Percentiles rank a stretch among this genome's conserved stretches.
Conservation (phyloP, 2,329 filamentous ascomycete genomes). For the Colletotrichum agaves region DNA sequence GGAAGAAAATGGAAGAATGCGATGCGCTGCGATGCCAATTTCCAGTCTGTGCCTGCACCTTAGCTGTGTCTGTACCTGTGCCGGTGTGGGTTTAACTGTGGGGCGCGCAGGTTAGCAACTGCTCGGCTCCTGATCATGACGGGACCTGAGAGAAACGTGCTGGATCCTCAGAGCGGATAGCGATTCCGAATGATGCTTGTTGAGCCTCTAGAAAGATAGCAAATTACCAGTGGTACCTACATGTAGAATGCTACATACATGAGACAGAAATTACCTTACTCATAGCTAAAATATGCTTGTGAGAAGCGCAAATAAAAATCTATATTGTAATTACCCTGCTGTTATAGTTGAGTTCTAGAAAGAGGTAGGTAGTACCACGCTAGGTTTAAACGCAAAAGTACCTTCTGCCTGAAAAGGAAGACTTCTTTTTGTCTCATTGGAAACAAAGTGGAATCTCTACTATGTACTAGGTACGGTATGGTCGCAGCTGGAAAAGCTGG, state of each 20-base stretch:
- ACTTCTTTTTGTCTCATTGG: background rate
- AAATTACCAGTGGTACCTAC: too few relatives aligned
- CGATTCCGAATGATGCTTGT: background rate
- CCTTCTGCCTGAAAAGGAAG: background rate
- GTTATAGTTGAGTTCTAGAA: too few relatives aligned
- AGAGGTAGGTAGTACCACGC: background rate
- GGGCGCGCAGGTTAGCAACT: too few relatives aligned
- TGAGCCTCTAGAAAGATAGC: background rate
- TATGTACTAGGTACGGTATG: too few relatives aligned
- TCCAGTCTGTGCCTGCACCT: background rate
- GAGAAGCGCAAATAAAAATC: too few relatives aligned
- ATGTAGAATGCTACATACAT: too few relatives aligned
- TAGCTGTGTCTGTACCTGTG: background rate
- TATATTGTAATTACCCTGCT: too few relatives aligned
- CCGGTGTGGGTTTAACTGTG: background rate
- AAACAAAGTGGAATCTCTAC: background rate
- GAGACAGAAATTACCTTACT: too few relatives aligned
- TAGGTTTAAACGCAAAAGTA: background rate
- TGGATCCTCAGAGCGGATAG: background rate
- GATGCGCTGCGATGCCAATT: conserved; percentile 16
- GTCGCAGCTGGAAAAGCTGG: background rate
- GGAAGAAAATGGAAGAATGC: conserved; percentile 41
- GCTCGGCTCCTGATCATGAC: too few relatives aligned
- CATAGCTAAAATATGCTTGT: too few relatives aligned
- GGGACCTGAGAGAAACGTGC: background rate